A percentile compares a stretch with the other conserved stretches of the same genome.
Evolutionary conservation across 2,329 filamentous ascomycete genomes (phyloP).

Genomic region (Epichloe typhina): DNA sequence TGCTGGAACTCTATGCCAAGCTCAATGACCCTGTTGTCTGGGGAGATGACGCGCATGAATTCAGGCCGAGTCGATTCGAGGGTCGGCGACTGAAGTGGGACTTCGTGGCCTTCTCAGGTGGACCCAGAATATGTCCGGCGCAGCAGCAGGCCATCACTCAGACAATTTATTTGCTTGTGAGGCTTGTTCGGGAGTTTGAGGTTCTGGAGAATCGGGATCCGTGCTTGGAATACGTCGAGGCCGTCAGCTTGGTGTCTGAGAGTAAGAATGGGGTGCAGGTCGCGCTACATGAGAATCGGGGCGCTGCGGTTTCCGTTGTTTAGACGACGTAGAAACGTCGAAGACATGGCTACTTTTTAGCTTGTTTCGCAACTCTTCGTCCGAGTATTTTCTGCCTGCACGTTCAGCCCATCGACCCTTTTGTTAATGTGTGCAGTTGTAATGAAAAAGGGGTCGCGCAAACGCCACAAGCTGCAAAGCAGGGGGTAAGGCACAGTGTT

Average conservation of each 20-base stretch:
- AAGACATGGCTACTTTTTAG: too few relatives aligned
- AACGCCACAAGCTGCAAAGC: too few relatives aligned
- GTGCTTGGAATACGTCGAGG: slow-evolving; percentile 3
- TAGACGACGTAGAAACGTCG: too few relatives aligned
- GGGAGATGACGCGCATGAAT: background rate
- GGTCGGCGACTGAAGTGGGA: background rate
- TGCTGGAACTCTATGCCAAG: slow-evolving; percentile 1
- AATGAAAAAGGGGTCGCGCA: too few relatives aligned
- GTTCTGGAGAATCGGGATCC: slow-evolving; percentile 1
- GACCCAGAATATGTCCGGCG: slow-evolving; percentile 3
- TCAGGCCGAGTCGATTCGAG: slow-evolving; percentile 2
- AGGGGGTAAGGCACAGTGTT: too few relatives aligned
- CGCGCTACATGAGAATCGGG: background rate
- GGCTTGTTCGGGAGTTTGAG: background rate
- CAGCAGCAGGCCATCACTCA: slow-evolving; percentile 2
- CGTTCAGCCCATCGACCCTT: too few relatives aligned
- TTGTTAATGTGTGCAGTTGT: too few relatives aligned
- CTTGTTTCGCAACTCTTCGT: too few relatives aligned
- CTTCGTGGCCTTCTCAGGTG: slow-evolving; percentile 4
- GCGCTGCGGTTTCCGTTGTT: too few relatives aligned
- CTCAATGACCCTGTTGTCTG: background rate
- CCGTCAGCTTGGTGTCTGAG: slow-evolving; percentile 1
- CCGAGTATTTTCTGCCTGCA: too few relatives aligned
- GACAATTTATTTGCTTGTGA: background rate
- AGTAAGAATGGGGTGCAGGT: slow-evolving; percentile 1